Evolutionary conservation across 1,284 basidiomycete species (phyloP).

Genomic region (Leccinum huronense): DNA sequence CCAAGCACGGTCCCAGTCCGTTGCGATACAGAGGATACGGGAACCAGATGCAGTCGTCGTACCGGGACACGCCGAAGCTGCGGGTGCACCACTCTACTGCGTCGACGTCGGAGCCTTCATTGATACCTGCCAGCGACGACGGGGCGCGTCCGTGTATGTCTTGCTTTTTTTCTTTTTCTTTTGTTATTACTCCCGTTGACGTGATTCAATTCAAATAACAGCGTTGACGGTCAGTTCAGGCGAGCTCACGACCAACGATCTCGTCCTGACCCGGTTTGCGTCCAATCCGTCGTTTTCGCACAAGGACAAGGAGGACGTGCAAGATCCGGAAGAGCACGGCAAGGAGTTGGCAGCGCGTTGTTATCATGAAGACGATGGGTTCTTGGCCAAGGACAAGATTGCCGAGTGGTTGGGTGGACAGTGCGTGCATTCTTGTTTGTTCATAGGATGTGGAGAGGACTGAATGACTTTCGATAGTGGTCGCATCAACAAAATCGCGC

Average conservation of each 20-base stretch:
- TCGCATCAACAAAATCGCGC: constrained; percentile 69
- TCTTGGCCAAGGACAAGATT: constrained; percentile 84
- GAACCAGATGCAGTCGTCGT: constrained; percentile 38
- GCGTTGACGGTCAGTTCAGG: constrained; percentile 43
- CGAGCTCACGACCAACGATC: constrained; percentile 51
- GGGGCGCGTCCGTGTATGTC: constrained; percentile 45
- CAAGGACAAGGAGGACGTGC: constrained; percentile 56
- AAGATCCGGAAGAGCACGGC: constrained; percentile 63
- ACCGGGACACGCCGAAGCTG: constrained; percentile 50
- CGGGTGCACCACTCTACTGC: constrained; percentile 59
- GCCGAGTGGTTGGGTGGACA: constrained; percentile 93
- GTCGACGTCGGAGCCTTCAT: constrained; percentile 75
- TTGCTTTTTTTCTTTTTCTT: constrained; percentile 11
- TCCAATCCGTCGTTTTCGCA: constrained; percentile 45
- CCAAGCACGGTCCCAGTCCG: constrained; percentile 43
- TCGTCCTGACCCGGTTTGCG: constrained; percentile 42
- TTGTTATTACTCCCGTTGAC: constrained; percentile 15
- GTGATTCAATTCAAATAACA: constrained; percentile 24
- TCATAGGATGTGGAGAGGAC: constrained; percentile 7
- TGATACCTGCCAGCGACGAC: constrained; percentile 54
- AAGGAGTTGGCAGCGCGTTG: constrained; percentile 76
- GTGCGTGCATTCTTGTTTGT: constrained; percentile 48
- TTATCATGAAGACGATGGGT: constrained; percentile 85
- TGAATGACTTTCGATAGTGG: constrained; percentile 48
- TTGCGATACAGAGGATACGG: constrained; percentile 40